Evolutionary conservation across 345 rosid genomes (phyloP).

Genomic region (Hypericum perforatum): DNA sequence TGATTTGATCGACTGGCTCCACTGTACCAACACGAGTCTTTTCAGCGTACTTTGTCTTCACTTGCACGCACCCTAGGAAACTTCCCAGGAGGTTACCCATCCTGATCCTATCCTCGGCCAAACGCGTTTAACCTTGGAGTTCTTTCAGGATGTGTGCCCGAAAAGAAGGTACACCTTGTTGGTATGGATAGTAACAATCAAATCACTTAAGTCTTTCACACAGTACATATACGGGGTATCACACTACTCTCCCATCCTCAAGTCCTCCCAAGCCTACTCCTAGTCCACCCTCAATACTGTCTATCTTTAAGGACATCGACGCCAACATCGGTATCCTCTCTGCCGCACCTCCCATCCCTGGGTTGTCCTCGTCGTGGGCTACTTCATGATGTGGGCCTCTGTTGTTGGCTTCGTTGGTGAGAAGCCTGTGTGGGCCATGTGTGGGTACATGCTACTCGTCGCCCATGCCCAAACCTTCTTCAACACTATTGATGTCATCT

Average conservation of each 20-base stretch:
- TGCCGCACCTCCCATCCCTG: constrained; percentile 40
- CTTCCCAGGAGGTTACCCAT: too few species aligned
- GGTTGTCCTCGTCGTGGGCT: constrained; percentile 49
- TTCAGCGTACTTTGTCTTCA: too few species aligned
- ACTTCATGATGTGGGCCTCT: constrained; percentile 57
- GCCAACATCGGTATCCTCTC: constrained; percentile 54
- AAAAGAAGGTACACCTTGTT: too few species aligned
- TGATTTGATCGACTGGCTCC: too few species aligned
- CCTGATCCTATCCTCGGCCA: too few species aligned
- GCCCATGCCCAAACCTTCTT: constrained; percentile 32
- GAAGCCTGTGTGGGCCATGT: constrained; percentile 27
- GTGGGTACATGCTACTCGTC: constrained; percentile 25
- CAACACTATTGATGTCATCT: constrained; percentile 28
- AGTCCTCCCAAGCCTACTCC: constrained; percentile 50
- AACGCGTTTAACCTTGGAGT: too few species aligned
- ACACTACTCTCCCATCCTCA: constrained; percentile 48
- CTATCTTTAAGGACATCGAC: constrained; percentile 63
- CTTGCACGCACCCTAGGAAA: too few species aligned
- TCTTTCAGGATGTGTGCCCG: too few species aligned
- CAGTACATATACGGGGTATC: too few species aligned
- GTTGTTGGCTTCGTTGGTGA: constrained; percentile 37
- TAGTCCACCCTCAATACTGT: constrained; percentile 69
- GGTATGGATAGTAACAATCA: too few species aligned
- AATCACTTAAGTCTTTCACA: too few species aligned
- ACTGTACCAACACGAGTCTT: too few species aligned